These are phyloP conservation scores for Mortierella sp. DNA, from an alignment of 371 early-diverging fungal genomes.

Conservation along the genomic window DNA sequence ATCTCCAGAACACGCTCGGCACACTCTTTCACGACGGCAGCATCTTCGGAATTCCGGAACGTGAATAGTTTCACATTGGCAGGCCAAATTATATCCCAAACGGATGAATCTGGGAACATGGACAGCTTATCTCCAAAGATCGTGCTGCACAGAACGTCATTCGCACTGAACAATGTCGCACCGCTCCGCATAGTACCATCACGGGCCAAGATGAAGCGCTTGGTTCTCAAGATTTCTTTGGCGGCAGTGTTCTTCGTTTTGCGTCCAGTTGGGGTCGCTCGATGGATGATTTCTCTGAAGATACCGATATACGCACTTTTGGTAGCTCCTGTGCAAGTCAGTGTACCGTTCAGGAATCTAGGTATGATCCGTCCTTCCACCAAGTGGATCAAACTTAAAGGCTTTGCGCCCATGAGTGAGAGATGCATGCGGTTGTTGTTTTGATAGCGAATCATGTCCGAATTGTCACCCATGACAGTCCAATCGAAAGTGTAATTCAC, in stretches of 20 bases:
- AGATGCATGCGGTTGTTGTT: neutral
- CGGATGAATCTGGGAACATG: neutral
- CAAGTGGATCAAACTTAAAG: no score
- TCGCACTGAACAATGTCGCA: neutral
- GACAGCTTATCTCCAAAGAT: neutral
- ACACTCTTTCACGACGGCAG: no score
- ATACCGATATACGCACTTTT: constrained; percentile 1
- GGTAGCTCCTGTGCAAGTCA: no score
- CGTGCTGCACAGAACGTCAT: neutral
- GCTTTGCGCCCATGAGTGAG: neutral
- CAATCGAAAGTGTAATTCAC: neutral
- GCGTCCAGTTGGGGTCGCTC: neutral
- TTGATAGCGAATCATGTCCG: neutral
- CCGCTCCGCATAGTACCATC: constrained; percentile 3
- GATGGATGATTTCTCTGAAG: neutral
- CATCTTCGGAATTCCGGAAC: no score
- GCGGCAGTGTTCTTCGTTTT: neutral
- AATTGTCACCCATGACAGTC: neutral
- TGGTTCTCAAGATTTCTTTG: neutral
- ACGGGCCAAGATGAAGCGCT: constrained; percentile 4
- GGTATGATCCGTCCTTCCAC: no score
- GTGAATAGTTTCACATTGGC: no score
- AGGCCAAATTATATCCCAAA: neutral
- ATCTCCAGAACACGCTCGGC: no score
- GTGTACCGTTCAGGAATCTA: no score